phyloP scores from a whole-genome alignment of 2,329 filamentous ascomycete species.

The Alternaria arborescens region DNA sequence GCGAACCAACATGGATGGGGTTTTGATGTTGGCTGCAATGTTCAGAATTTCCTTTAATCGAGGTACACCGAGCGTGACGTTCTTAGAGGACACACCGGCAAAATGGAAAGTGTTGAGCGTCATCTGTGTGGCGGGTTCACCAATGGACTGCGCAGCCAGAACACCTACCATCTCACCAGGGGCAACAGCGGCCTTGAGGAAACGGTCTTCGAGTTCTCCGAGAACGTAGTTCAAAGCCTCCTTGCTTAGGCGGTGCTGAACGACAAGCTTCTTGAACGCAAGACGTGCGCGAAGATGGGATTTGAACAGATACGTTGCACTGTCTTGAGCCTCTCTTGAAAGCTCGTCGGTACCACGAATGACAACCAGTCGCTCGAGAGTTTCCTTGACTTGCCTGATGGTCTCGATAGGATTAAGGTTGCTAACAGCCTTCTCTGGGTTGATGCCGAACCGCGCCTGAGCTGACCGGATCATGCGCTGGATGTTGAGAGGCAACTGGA shows the following conservation, averaged over 20 bases:
- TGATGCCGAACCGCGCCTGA: constrained; percentile 89
- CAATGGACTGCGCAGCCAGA: constrained; percentile 95
- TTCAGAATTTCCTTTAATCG: constrained; percentile 99
- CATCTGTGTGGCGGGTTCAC: constrained; percentile 99
- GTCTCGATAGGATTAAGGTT: constrained; percentile 90
- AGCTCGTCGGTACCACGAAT: constrained; percentile 86
- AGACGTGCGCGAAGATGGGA: constrained; percentile 87
- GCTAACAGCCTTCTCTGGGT: constrained; percentile 77
- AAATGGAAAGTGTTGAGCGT: constrained; percentile 99
- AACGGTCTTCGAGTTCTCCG: constrained; percentile 88
- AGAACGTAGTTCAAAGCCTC: constrained; percentile 92
- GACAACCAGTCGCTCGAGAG: constrained; percentile 81
- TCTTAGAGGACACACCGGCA: constrained; percentile 99
- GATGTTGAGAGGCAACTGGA: constrained; percentile 93
- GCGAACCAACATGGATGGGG: constrained; percentile 94
- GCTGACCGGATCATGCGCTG: constrained; percentile 89
- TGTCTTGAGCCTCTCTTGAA: constrained; percentile 85
- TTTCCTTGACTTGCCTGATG: constrained; percentile 76
- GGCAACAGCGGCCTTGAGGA: constrained; percentile 83
- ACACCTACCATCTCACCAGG: constrained; percentile 99
- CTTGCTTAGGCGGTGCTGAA: constrained; percentile 85
- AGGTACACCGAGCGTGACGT: constrained; percentile 97
- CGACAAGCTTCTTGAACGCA: constrained; percentile 91
- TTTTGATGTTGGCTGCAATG: constrained; percentile 97
- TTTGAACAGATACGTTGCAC: constrained; percentile 91